Conservation (phyloP, 1,284 basidiomycete species). For the Ceratobasidium sp. region DNA sequence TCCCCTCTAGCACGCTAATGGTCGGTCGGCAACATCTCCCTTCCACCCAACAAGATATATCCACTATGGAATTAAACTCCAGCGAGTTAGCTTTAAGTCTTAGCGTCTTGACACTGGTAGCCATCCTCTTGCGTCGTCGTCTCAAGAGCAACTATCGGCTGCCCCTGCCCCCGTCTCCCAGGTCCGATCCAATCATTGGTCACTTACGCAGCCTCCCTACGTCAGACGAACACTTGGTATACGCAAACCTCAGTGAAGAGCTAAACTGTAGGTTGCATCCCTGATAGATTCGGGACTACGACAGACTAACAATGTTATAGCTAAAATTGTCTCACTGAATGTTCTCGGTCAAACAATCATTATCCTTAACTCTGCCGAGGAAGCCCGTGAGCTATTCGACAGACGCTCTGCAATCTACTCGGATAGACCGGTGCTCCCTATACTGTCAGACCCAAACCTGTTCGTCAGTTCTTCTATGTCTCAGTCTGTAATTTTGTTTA, state of each 20-base stretch:
- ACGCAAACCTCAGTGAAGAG: slow-evolving; percentile 8
- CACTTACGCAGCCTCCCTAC: slow-evolving; percentile 9
- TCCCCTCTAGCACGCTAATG: too few species aligned
- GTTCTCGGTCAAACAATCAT: slow-evolving; percentile 39
- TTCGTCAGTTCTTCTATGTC: not conserved
- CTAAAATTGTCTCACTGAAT: slow-evolving; percentile 38
- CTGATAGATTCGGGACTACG: not conserved
- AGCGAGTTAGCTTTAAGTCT: too few species aligned
- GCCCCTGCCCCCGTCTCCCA: slow-evolving; percentile 23
- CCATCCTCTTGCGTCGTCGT: not conserved
- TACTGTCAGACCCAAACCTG: slow-evolving; percentile 25
- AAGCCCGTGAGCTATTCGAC: slow-evolving; percentile 39
- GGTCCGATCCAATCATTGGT: slow-evolving; percentile 13
- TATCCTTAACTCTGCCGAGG: slow-evolving; percentile 40
- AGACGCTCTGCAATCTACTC: slow-evolving; percentile 40
- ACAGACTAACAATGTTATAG: not conserved
- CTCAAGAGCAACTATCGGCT: not conserved
- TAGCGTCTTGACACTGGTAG: too few species aligned
- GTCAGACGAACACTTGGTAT: slow-evolving; percentile 10
- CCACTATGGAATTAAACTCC: too few species aligned
- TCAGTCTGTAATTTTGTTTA: not conserved
- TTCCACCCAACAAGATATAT: too few species aligned
- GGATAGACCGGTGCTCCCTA: slow-evolving; percentile 34
- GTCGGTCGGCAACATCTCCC: too few species aligned
- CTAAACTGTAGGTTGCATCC: not conserved